Percentiles rank a stretch among this genome's conserved stretches.
Evolutionary conservation across 169 alveolate species (phyloP).

Genomic region (Plasmodium gallinaceum): DNA sequence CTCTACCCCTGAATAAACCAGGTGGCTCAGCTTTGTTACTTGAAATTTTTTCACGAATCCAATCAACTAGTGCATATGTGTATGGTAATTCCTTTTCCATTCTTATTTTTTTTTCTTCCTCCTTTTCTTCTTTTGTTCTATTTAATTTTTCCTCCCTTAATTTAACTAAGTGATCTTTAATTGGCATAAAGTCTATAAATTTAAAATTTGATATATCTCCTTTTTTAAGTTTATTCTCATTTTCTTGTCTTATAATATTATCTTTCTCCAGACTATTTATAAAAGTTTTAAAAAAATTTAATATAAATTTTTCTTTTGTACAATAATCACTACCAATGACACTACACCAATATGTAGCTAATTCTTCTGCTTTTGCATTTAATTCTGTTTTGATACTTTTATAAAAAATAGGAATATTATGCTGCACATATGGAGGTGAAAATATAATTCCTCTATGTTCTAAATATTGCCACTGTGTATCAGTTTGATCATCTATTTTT

Average conservation of each 20-base stretch:
- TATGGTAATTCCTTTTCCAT: constrained; percentile 85
- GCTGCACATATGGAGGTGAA: constrained; percentile 92
- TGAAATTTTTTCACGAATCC: constrained; percentile 94
- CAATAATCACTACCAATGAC: constrained; percentile 95
- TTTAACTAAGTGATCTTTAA: constrained; percentile 87
- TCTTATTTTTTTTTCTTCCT: constrained; percentile 86
- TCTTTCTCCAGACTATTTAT: constrained; percentile 84
- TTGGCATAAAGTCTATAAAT: constrained; percentile 93
- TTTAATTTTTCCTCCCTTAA: constrained; percentile 88
- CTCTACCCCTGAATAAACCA: constrained; percentile 99
- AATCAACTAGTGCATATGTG: constrained; percentile 88
- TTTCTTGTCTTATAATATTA: constrained; percentile 81
- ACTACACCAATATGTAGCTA: constrained; percentile 97
- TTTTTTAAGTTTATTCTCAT: constrained; percentile 75
- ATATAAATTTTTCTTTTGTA: constrained; percentile 91
- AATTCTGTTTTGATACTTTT: constrained; percentile 91
- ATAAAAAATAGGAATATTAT: constrained; percentile 88
- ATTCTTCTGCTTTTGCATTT: constrained; percentile 97
- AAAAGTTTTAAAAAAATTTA: constrained; percentile 93
- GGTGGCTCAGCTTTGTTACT: constrained; percentile 98
- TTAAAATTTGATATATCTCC: constrained; percentile 81
- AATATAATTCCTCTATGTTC: constrained; percentile 93
- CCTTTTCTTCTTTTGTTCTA: constrained; percentile 89
- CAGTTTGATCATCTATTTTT: constrained; percentile 82
- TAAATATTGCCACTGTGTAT: constrained; percentile 90